These are phyloP conservation scores for Prasinococcaceae sp. DNA, from an alignment of 139 green algal genomes.

Conservation along the genomic window DNA sequence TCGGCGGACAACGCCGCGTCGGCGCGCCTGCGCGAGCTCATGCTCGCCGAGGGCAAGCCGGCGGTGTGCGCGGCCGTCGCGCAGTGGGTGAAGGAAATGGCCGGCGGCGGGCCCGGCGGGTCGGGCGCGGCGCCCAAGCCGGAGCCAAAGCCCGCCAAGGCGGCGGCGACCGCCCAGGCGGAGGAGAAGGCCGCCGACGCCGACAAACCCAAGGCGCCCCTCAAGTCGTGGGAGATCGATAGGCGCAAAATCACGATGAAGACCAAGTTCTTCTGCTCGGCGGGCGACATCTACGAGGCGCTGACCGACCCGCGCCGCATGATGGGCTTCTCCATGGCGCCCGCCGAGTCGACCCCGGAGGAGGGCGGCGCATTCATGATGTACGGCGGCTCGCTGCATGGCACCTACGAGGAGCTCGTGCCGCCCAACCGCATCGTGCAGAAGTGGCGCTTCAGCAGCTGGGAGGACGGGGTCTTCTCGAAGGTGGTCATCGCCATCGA, in stretches of 20 bases:
- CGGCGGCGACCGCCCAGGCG: background rate
- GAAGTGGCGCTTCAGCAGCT: conserved; percentile 37
- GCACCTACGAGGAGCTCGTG: conserved; percentile 20
- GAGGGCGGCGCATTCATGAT: conserved; percentile 27
- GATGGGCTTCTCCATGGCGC: conserved; percentile 30
- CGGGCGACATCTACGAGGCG: conserved; percentile 29
- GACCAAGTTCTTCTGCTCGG: conserved; percentile 14
- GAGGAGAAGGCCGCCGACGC: too few relatives aligned
- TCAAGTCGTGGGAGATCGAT: conserved; percentile 5
- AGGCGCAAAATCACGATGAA: conserved; percentile 25
- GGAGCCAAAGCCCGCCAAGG: background rate
- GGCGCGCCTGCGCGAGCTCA: conserved; percentile 17
- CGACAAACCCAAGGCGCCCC: too few relatives aligned
- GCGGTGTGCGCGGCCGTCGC: conserved; percentile 8
- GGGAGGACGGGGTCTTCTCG: conserved; percentile 25
- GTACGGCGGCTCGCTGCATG: conserved; percentile 28
- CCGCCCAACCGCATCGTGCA: conserved; percentile 26
- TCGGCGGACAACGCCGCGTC: background rate
- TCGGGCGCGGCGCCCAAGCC: background rate
- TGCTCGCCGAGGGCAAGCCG: conserved; percentile 11
- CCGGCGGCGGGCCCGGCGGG: conserved; percentile 4
- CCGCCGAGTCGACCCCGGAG: conserved; percentile 13
- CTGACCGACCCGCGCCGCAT: conserved; percentile 27
- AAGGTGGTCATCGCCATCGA: conserved; percentile 27
- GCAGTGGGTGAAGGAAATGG: conserved; percentile 25